These are phyloP conservation scores for Lactifluus volemus DNA, from an alignment of 768 basidiomycete genomes.

Conservation along the genomic window DNA sequence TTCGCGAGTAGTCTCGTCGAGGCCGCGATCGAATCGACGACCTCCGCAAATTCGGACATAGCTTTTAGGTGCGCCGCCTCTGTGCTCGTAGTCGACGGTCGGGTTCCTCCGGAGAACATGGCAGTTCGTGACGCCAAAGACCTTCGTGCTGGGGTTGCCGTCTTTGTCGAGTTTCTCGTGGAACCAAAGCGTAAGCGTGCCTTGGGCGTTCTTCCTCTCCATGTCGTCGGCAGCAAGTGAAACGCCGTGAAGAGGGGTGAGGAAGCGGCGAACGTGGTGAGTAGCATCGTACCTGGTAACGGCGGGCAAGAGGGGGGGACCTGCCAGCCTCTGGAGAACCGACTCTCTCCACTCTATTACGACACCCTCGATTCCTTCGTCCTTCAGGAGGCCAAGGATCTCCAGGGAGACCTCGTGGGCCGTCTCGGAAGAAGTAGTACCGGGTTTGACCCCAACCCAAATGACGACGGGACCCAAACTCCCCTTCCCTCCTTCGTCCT, in stretches of 20 bases:
- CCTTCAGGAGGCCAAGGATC: constrained; percentile 12
- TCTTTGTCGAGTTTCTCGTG: constrained; percentile 6
- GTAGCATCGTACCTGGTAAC: background rate
- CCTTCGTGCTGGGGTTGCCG: constrained; percentile 23
- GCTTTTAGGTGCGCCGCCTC: background rate
- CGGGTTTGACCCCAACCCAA: constrained; percentile 20
- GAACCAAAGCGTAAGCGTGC: background rate
- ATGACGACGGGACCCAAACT: constrained; percentile 22
- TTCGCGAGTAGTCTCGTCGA: background rate
- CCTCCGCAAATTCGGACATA: background rate
- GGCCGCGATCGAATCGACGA: background rate
- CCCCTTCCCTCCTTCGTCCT: constrained; percentile 3
- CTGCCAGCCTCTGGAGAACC: background rate
- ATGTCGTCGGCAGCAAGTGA: background rate
- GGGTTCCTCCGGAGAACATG: constrained; percentile 26
- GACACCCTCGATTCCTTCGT: background rate
- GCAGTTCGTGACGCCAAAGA: constrained; percentile 25
- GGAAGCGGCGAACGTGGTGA: background rate
- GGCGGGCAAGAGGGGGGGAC: background rate
- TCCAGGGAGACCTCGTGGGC: constrained; percentile 19
- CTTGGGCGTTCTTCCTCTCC: background rate
- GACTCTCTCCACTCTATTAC: background rate
- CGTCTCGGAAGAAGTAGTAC: constrained; percentile 15
- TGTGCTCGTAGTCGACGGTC: constrained; percentile 16
- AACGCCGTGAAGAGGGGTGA: background rate